Base-by-base conservation (phyloP, 2,329 filamentous ascomycete species). In the Penicillium brevicompactum region DNA sequence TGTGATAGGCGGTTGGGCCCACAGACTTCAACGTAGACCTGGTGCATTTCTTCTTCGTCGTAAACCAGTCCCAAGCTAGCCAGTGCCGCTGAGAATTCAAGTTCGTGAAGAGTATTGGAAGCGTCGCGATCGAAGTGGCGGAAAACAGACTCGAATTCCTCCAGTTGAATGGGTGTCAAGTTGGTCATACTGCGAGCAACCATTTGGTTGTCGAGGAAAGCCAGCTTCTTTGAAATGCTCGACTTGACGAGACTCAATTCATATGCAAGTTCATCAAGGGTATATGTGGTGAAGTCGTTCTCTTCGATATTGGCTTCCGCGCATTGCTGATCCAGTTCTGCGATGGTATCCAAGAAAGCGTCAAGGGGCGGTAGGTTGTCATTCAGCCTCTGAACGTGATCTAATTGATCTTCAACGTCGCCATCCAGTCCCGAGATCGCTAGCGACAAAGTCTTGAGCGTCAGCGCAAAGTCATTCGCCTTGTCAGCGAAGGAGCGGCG, bases 241-340 rank as follows among this genome's bases (percentile, higher is more conserved):
- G 90, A 88, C 71, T 92, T 92, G 54, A 97, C 94, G 30, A 99
- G 83, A 14, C 91, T 87, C 55, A 97, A 83, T 76, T 99, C 94
- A 76, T 99, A 99, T 57, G 87, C 87, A 41, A 99, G 83, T 76
- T 99, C 94, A 70, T 99, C 94, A 73, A 97, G 94, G 9, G 93
- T 96, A 76, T 97, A 97, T 8, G 93, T 97, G n/a, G 94, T 99
- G 74, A 94, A 97, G 78, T 99, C 94, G 74, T 99, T 99, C 70
- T 99, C 94, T 75, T 99, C 94, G 61, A 99, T 97, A 72, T 99
- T 97, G 59, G 94, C 94, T 78, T 97, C 93, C 57, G 88, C 84
- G 72, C 94, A 99, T 76, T 96, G 91, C 60, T 86, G 85, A 69
- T 97, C 92, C 46, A 97, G 84, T 10, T 85, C 86, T 13, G 87